Evolutionary conservation across 2,329 filamentous ascomycete species (phyloP), one percentile per base, ranked within the genome.

Genomic region (Dactylellina cionopaga): DNA sequence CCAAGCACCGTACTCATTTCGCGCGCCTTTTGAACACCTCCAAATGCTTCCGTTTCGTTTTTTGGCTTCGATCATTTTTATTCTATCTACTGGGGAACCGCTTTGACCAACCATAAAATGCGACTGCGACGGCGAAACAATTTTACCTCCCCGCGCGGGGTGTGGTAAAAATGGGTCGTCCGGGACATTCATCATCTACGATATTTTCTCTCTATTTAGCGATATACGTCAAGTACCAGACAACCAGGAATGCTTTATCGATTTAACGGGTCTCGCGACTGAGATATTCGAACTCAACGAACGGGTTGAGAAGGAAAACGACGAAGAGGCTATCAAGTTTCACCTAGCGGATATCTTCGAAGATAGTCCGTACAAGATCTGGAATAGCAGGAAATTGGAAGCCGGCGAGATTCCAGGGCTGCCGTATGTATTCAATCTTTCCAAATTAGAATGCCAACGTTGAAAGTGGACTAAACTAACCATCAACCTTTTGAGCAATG

Each of bases 181-280:
- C 22, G 19, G 41, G 15, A 33, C 51, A 17, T 39, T 6, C 15
- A n/a, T 43, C 22, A n/a, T 64, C 11, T 43, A 31, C 41, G 25
- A 46, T 55, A 37, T 25, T 47, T 52, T 1, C 31, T 58, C 10
- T 29, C 24, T 51, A 62, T 70, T 49, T 54, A 76, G 74, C 31
- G 56, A 75, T 63, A 68, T 76, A 59, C 76, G 76, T 29, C 71
- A 74, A 72, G 75, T 77, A 41, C 76, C 76, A 31, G 75, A 76
- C 41, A 74, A 76, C 51, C 76, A 77, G 49, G 76, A 77, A 64
- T 75, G 75, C 19, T 76, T 74, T 31, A 75, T 77, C 55, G 74
- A 74, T 24, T 69, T 74, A 24, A 68, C 58, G 15, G 71, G 75
- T 43, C 65, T 64, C 37, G 73, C 69, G 17, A 75, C 71, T 44